A percentile compares a stretch with the other conserved stretches of the same genome.
phyloP scores from a whole-genome alignment of 164 flowering plant species.

The Tetracentron sinense region DNA sequence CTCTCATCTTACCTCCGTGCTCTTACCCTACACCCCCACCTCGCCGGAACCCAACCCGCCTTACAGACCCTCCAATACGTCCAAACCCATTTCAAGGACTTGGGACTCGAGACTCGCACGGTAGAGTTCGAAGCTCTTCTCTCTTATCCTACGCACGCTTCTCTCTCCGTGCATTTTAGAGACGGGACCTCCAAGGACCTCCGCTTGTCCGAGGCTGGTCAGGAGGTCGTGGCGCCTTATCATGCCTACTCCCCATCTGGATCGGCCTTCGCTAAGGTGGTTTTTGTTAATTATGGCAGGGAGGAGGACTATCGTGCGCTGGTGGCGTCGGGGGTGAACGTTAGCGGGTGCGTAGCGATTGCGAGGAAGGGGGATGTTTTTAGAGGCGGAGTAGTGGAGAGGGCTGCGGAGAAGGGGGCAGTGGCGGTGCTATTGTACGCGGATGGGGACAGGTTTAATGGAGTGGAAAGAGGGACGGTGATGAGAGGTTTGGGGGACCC shows the following conservation, averaged over 20 bases:
- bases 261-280: slow-evolving; percentile 39
- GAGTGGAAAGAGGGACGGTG: slow-evolving; percentile 83
- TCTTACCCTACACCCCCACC: slow-evolving; percentile 77
- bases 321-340: slow-evolving; percentile 49
- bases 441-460: slow-evolving; percentile 32
- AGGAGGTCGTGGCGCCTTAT: slow-evolving; percentile 49
- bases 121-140: slow-evolving; percentile 47
- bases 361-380: slow-evolving; percentile 52
- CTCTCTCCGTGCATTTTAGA: slow-evolving; percentile 43
- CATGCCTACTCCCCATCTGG: slow-evolving; percentile 96
- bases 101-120: slow-evolving; percentile 41
- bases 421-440: slow-evolving; percentile 68
- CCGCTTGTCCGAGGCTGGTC: slow-evolving; percentile 25
- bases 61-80: slow-evolving; percentile 39
- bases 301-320: slow-evolving; percentile 63
- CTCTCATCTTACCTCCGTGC: slow-evolving; percentile 63
- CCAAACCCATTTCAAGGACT: slow-evolving; percentile 34
- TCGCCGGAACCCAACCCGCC: slow-evolving; percentile 68
- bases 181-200: slow-evolving; percentile 32
- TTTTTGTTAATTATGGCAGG: slow-evolving; percentile 68
- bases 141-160: slow-evolving; percentile 57
- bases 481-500: slow-evolving; percentile 89
- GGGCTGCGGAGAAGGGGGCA: slow-evolving; percentile 56
- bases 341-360: slow-evolving; percentile 60
- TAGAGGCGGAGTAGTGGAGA: slow-evolving; percentile 54